Conservation (phyloP, 495 filamentous ascomycete species). For the Annulohypoxylon bovei region DNA sequence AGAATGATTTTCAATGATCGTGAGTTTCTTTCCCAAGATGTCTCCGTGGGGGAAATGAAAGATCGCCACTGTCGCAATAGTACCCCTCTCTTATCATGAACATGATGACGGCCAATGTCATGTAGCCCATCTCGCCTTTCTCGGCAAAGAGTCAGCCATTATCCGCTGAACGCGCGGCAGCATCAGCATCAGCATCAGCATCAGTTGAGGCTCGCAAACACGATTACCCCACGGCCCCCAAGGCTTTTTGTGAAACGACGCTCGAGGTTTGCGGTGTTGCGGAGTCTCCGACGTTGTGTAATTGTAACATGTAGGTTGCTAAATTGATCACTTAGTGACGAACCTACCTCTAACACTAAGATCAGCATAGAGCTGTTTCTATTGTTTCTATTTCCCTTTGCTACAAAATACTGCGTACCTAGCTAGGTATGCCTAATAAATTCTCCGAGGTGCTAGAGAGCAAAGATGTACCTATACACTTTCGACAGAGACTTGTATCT, state of each 20-base stretch:
- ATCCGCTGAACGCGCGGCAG: constrained; percentile 19
- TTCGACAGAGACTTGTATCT: background rate
- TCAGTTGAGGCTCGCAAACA: constrained; percentile 29
- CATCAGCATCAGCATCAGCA: constrained; percentile 13
- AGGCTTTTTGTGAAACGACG: constrained; percentile 15
- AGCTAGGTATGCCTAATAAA: background rate
- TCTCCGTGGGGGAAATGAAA: constrained; percentile 27
- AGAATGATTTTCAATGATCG: constrained; percentile 20
- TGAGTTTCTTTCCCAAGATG: background rate
- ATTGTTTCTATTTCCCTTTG: background rate
- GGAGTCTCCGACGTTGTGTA: constrained; percentile 34
- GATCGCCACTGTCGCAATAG: constrained; percentile 23
- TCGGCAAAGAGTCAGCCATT: constrained; percentile 1
- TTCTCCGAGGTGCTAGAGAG: background rate
- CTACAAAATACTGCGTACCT: background rate
- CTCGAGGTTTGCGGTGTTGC: constrained; percentile 14
- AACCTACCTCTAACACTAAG: constrained; percentile 12
- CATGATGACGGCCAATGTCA: background rate
- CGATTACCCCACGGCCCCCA: constrained; percentile 27
- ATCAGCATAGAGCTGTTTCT: background rate
- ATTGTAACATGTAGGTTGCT: constrained; percentile 19
- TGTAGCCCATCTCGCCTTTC: background rate
- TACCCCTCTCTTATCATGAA: constrained; percentile 15
- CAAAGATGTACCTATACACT: background rate
- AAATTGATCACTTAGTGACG: constrained; percentile 6